These are phyloP conservation scores for Aspergillus sp. DNA, from an alignment of 2,329 filamentous ascomycete genomes.

Conservation along the genomic window DNA sequence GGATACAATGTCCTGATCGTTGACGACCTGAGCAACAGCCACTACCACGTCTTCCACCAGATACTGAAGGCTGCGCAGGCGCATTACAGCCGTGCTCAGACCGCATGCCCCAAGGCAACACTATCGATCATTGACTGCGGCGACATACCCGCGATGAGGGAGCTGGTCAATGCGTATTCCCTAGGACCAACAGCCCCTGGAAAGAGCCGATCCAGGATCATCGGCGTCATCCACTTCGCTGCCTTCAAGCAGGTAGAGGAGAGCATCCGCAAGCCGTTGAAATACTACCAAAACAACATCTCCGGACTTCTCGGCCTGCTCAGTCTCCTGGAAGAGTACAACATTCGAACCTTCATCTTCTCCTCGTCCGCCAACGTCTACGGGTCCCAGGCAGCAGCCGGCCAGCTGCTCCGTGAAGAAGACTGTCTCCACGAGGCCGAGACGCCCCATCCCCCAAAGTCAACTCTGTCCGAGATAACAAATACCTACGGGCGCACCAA, in stretches of 20 bases:
- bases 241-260: constrained; percentile 66
- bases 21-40: constrained; percentile 40
- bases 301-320: constrained; percentile 61
- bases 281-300: constrained; percentile 68
- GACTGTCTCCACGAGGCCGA: constrained; percentile 51
- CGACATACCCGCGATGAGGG: constrained; percentile 3
- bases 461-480: not conserved
- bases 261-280: constrained; percentile 58
- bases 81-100: constrained; percentile 27
- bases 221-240: constrained; percentile 66
- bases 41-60: constrained; percentile 30
- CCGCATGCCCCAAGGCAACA: constrained; percentile 3
- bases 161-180: constrained; percentile 39
- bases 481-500: not conserved
- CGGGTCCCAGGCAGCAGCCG: constrained; percentile 48
- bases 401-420: constrained; percentile 52
- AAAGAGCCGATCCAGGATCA: constrained; percentile 46
- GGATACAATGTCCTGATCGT: constrained; percentile 40
- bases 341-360: constrained; percentile 65
- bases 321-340: constrained; percentile 55
- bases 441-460: not conserved
- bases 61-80: constrained; percentile 33
- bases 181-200: constrained; percentile 33
- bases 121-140: constrained; percentile 7
- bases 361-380: constrained; percentile 68